Evolutionary conservation across 2,329 filamentous ascomycete genomes (phyloP).

Genomic region (Stagonosporopsis vannaccii): DNA sequence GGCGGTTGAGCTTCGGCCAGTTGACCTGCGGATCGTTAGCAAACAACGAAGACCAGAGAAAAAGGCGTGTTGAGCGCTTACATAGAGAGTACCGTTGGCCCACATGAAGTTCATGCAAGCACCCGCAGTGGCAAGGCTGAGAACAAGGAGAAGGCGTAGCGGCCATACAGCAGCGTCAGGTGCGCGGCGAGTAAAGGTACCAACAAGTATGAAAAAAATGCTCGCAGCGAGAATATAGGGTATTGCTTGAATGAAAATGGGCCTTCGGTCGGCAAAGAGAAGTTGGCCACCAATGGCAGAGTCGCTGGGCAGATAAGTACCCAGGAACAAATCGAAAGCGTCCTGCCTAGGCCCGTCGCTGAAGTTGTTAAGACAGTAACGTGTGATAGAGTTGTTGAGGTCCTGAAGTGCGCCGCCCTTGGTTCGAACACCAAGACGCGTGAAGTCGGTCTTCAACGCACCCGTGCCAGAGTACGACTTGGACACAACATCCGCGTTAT

Average conservation of each 20-base stretch:
- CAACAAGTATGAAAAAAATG: slow-evolving; percentile 81
- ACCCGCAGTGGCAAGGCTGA: slow-evolving; percentile 74
- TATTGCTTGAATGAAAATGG: slow-evolving; percentile 88
- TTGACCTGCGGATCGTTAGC: slow-evolving; percentile 73
- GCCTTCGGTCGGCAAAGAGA: slow-evolving; percentile 84
- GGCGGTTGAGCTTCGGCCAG: slow-evolving; percentile 95
- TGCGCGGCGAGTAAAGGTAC: slow-evolving; percentile 72
- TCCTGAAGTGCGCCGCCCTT: slow-evolving; percentile 86
- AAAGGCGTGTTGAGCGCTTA: slow-evolving; percentile 61
- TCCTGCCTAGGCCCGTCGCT: slow-evolving; percentile 92
- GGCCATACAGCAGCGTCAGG: slow-evolving; percentile 81
- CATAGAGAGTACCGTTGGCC: slow-evolving; percentile 89
- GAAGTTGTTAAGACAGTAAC: slow-evolving; percentile 95
- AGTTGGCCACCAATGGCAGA: slow-evolving; percentile 74
- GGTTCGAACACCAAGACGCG: slow-evolving; percentile 88
- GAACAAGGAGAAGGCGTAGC: slow-evolving; percentile 78
- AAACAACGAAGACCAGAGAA: background rate
- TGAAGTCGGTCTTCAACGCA: slow-evolving; percentile 97
- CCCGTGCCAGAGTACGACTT: slow-evolving; percentile 94
- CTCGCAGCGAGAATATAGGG: slow-evolving; percentile 90
- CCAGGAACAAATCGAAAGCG: slow-evolving; percentile 92
- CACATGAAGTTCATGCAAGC: slow-evolving; percentile 82
- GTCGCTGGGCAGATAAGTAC: slow-evolving; percentile 78
- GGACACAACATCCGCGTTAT: slow-evolving; percentile 96
- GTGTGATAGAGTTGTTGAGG: slow-evolving; percentile 83